These are phyloP conservation scores for Simplicillium aogashimaense DNA, from an alignment of 2,329 filamentous ascomycete species.

Conservation along the genomic window DNA sequence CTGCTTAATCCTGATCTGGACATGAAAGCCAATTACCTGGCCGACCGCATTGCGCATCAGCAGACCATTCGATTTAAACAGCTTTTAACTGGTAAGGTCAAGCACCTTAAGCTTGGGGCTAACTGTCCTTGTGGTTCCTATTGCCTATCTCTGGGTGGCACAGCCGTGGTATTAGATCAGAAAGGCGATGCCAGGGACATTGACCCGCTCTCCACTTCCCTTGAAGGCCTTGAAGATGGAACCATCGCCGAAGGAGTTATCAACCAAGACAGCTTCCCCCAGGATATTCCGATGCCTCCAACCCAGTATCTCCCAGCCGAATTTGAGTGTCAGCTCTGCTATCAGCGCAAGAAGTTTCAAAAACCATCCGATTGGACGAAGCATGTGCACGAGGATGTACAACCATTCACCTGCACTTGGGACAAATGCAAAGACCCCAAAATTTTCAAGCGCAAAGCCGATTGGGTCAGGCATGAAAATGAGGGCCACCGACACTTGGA, in stretches of 20 bases:
- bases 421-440: conserved; percentile 73
- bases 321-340: conserved; percentile 86
- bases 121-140: conserved; percentile 51
- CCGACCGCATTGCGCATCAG: conserved; percentile 75
- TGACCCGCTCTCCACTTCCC: conserved; percentile 45
- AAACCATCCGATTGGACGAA: conserved; percentile 97
- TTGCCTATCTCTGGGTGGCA: conserved; percentile 60
- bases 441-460: conserved; percentile 89
- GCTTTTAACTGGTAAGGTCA: conserved; percentile 58
- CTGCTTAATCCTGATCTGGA: conserved; percentile 63
- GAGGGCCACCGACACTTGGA: conserved; percentile 84
- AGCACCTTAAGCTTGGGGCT: conserved; percentile 54
- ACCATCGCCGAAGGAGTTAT: conserved; percentile 60
- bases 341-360: conserved; percentile 71
- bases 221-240: conserved; percentile 49
- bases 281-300: conserved; percentile 73
- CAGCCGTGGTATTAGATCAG: conserved; percentile 49
- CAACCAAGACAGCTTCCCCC: conserved; percentile 64
- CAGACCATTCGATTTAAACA: conserved; percentile 72
- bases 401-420: conserved; percentile 90
- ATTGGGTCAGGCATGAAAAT: conserved; percentile 92
- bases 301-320: conserved; percentile 69
- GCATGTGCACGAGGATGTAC: conserved; percentile 87
- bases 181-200: conserved; percentile 48
- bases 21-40: conserved; percentile 48